These are phyloP conservation scores for Nemania sp. DNA, from an alignment of 2,329 filamentous ascomycete genomes.

Conservation along the genomic window DNA sequence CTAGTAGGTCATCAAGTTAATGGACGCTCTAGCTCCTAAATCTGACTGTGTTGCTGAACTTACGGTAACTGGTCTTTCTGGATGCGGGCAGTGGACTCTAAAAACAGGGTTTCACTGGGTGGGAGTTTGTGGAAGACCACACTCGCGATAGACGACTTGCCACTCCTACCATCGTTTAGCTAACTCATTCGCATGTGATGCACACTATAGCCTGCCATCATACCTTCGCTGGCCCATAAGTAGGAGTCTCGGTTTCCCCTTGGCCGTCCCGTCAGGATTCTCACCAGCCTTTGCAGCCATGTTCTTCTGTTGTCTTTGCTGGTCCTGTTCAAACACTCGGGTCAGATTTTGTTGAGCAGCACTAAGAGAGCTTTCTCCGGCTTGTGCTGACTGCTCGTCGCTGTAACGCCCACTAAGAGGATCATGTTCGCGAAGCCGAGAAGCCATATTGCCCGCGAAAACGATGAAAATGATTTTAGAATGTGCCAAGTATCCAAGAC, in stretches of 20 bases:
- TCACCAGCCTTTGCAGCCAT: conserved; percentile 61
- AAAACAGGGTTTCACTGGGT: conserved; percentile 92
- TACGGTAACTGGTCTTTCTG: conserved; percentile 97
- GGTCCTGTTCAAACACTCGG: conserved; percentile 72
- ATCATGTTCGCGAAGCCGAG: conserved; percentile 48
- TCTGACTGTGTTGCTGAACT: conserved; percentile 53
- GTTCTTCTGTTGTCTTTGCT: conserved; percentile 63
- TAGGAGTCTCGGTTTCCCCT: conserved; percentile 84
- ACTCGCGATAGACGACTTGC: conserved; percentile 97
- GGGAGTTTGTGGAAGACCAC: conserved; percentile 99
- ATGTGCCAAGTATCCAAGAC: conserved; percentile 29
- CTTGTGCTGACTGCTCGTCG: conserved; percentile 35
- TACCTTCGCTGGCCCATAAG: conserved; percentile 97
- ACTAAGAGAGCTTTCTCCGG: conserved; percentile 58
- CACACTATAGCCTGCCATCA: conserved; percentile 45
- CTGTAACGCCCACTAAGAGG: conserved; percentile 39
- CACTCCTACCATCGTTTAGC: conserved; percentile 73
- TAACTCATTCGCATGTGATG: neutral
- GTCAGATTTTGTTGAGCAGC: conserved; percentile 72
- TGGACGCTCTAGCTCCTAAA: conserved; percentile 9
- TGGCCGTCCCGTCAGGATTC: conserved; percentile 61
- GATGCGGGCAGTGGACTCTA: conserved; percentile 93
- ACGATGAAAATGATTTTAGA: neutral
- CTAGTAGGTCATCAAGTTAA: conserved; percentile 59
- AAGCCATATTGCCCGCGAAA: conserved; percentile 45